Base-by-base conservation (phyloP, 495 filamentous ascomycete genomes). In the Penicillium bovifimosum region DNA sequence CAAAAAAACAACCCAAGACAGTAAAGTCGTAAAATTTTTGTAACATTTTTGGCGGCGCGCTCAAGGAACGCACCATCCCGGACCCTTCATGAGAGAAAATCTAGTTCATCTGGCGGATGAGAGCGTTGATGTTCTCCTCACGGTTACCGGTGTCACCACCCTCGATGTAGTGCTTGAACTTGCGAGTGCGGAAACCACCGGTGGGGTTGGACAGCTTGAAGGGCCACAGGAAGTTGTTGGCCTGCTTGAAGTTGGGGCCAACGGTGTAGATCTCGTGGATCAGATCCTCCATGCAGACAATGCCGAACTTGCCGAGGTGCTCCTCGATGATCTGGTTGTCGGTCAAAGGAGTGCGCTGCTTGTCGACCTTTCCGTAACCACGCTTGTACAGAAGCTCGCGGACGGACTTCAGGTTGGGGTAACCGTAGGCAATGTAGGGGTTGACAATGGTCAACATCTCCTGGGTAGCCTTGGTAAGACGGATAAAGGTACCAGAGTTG, bases 361-460 rank as follows among this genome's bases (percentile, higher is more conserved):
- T 91, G 77, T 96, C 80, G 72, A 96, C 75, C 85, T 96, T 97
- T 69, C 90, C 92, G 72, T 97, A 96, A 69, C 92, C 92, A 62
- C 92, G 91, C 87, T 97, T 98, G 85, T 97, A 97, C 82, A 97
- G 80, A 71, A 98, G 89, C 80, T 98, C 93, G 72, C 92, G 92
- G 74, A 98, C 86, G 74, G 82, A 86, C 86, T 97, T 98, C 58
- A 96, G 86, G 82, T 96, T 96, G 76, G 93, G 95, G 80, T 96
- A 96, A 70, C 93, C 95, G 71, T 96, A 98, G 70, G 95, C 92
- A 66, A 97, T 86, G 84, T 89, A 96, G 64, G 91, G 91, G 82
- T 96, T 91, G 75, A 96, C 88, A 62, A 96, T 83, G 80, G 91
- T 95, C 70, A 96, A 80, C 91, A 96, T 96, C 83, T 96, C 91